phyloP scores from a whole-genome alignment of 1,284 basidiomycete genomes.

The Irpex sp. region DNA sequence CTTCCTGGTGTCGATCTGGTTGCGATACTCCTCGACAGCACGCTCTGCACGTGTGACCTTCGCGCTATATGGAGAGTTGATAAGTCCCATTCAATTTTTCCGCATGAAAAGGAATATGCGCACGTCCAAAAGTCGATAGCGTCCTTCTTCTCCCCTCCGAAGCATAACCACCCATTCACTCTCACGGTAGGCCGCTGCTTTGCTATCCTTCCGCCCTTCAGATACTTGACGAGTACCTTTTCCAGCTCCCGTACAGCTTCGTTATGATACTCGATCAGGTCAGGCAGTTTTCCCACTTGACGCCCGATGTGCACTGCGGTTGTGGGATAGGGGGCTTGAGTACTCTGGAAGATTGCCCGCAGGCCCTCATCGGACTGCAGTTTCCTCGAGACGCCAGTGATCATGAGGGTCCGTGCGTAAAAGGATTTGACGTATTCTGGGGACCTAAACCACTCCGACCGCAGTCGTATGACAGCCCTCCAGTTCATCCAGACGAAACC shows the following conservation, averaged over 20 bases:
- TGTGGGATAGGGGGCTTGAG: conserved; percentile 78
- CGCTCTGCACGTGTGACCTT: conserved; percentile 73
- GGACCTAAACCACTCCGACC: conserved; percentile 69
- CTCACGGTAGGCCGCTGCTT: conserved; percentile 71
- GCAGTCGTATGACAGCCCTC: conserved; percentile 65
- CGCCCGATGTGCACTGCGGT: conserved; percentile 81
- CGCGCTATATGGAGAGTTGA: conserved; percentile 32
- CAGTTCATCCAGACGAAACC: conserved; percentile 68
- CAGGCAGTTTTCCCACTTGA: conserved; percentile 67
- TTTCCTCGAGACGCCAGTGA: conserved; percentile 70
- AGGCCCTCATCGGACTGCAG: conserved; percentile 75
- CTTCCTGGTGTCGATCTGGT: conserved; percentile 68
- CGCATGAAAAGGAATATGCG: conserved; percentile 20
- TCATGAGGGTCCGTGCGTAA: conserved; percentile 74
- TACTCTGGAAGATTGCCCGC: conserved; percentile 60
- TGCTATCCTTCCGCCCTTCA: conserved; percentile 71
- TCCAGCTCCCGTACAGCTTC: conserved; percentile 83
- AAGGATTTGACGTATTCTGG: conserved; percentile 72
- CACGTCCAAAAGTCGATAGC: conserved; percentile 83
- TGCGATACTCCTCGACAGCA: conserved; percentile 75
- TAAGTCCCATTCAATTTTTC: neutral
- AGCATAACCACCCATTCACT: conserved; percentile 67
- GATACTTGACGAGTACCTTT: conserved; percentile 75
- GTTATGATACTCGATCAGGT: conserved; percentile 83
- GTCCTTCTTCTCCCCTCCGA: conserved; percentile 72